Conservation (phyloP, 257 asterid species). For the Jaltomata sinuosa region DNA sequence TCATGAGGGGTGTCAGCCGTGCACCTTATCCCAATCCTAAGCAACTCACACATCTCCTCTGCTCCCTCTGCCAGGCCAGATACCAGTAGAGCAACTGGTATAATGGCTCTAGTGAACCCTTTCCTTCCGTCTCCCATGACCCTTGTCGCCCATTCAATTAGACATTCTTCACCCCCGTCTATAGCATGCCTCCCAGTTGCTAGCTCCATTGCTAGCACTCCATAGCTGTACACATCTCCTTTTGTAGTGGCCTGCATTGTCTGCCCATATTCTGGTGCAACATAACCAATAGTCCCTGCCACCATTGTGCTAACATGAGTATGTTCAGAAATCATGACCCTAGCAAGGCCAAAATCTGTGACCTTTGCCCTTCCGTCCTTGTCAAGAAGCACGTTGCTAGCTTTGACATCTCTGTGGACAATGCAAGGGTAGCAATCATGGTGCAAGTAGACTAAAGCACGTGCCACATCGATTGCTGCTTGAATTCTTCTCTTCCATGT, state of each 20-base stretch:
- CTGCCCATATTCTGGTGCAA: constrained; percentile 95
- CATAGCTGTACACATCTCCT: constrained; percentile 91
- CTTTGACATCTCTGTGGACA: constrained; percentile 90
- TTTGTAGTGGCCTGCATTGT: constrained; percentile 91
- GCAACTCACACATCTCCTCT: constrained; percentile 61
- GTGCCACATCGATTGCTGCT: constrained; percentile 68
- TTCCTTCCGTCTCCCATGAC: constrained; percentile 58
- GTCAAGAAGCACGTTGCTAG: constrained; percentile 87
- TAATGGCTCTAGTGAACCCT: constrained; percentile 18
- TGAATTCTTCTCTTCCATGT: constrained; percentile 56
- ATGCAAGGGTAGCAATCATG: constrained; percentile 82
- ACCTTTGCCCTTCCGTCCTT: constrained; percentile 64
- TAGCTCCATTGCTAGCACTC: constrained; percentile 85
- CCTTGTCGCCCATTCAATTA: constrained; percentile 85
- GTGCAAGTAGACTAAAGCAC: constrained; percentile 70
- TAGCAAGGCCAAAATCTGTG: constrained; percentile 87
- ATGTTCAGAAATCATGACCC: constrained; percentile 60
- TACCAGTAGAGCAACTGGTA: constrained; percentile 50
- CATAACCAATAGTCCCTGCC: constrained; percentile 92
- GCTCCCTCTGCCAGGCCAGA: constrained; percentile 71
- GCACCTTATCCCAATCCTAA: constrained; percentile 72
- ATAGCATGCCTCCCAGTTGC: constrained; percentile 87
- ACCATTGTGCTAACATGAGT: constrained; percentile 94
- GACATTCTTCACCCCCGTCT: constrained; percentile 88
- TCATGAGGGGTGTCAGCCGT: constrained; percentile 54